Evolutionary conservation across 495 filamentous ascomycete genomes (phyloP).

Genomic region (Podospora bellae-mahoneyi): DNA sequence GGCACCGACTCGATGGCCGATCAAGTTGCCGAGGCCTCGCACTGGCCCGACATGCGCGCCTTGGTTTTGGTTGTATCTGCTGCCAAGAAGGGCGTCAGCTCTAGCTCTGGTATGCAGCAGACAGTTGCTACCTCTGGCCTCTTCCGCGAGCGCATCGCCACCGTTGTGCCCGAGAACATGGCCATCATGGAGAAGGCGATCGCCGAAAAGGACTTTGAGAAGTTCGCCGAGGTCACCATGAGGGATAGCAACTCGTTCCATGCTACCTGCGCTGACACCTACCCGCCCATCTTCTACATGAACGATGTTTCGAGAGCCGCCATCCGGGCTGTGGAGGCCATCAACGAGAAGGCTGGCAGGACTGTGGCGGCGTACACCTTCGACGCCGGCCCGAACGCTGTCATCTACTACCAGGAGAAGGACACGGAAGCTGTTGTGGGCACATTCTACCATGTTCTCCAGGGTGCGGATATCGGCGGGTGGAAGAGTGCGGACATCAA

Average conservation of each 20-base stretch:
- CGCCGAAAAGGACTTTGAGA: slow-evolving; percentile 67
- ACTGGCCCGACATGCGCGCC: slow-evolving; percentile 95
- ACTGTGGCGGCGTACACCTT: slow-evolving; percentile 91
- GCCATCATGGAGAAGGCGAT: slow-evolving; percentile 82
- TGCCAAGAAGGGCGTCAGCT: slow-evolving; percentile 90
- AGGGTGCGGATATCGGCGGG: slow-evolving; percentile 48
- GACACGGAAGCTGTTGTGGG: slow-evolving; percentile 68
- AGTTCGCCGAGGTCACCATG: slow-evolving; percentile 91
- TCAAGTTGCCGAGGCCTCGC: slow-evolving; percentile 75
- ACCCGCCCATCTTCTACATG: slow-evolving; percentile 96
- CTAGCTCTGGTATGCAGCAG: slow-evolving; percentile 92
- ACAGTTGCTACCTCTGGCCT: slow-evolving; percentile 84
- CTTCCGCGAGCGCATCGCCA: slow-evolving; percentile 66
- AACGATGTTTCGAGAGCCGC: slow-evolving; percentile 87
- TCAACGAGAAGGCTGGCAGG: slow-evolving; percentile 72
- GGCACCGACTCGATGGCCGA: slow-evolving; percentile 82
- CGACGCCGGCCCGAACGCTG: slow-evolving; percentile 94
- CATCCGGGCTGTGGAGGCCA: slow-evolving; percentile 79
- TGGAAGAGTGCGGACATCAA: slow-evolving; percentile 51
- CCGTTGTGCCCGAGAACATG: slow-evolving; percentile 82
- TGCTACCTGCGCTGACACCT: slow-evolving; percentile 88
- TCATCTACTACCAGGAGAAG: slow-evolving; percentile 87
- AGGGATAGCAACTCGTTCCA: slow-evolving; percentile 96
- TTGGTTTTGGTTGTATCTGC: slow-evolving; percentile 85
- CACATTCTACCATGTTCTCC: slow-evolving; percentile 57